Percentiles rank a stretch among this genome's conserved stretches.
phyloP scores from a whole-genome alignment of 2,329 filamentous ascomycete species.

The Fusarium udum region DNA sequence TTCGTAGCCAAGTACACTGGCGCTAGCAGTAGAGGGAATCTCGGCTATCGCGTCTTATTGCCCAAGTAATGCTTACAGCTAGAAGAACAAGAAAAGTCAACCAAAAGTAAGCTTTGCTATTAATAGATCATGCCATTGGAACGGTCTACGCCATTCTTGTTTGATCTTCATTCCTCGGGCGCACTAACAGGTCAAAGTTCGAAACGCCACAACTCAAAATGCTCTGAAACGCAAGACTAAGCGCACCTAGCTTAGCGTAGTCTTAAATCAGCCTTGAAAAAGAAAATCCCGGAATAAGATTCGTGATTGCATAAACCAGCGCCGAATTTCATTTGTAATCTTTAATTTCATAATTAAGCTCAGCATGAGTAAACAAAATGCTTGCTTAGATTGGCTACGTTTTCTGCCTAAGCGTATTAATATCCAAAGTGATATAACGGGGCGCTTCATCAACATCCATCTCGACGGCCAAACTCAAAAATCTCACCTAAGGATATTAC shows the following conservation, averaged over 20 bases:
- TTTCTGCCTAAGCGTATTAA: no score
- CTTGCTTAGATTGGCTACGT: background rate
- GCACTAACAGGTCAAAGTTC: background rate
- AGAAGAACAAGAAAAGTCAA: background rate
- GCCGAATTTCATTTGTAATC: accelerated
- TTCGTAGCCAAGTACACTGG: no score
- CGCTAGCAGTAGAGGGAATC: no score
- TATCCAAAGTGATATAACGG: background rate
- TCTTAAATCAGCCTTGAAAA: background rate
- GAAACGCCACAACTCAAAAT: background rate
- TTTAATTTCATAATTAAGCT: background rate
- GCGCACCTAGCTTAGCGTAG: background rate
- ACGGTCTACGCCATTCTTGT: background rate
- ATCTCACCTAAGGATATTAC: accelerated
- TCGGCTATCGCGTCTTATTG: accelerated
- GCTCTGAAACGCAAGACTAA: background rate
- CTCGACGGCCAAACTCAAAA: background rate
- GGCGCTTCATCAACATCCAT: background rate
- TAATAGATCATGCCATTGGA: background rate
- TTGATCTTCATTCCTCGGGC: background rate
- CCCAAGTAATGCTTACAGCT: accelerated
- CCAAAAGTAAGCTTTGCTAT: no score
- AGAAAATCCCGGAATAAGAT: accelerated
- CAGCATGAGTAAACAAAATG: background rate
- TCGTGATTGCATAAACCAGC: background rate